Evolutionary conservation across 768 basidiomycete genomes (phyloP), one percentile per base, ranked within the genome.

Genomic region (Terana coerulea): DNA sequence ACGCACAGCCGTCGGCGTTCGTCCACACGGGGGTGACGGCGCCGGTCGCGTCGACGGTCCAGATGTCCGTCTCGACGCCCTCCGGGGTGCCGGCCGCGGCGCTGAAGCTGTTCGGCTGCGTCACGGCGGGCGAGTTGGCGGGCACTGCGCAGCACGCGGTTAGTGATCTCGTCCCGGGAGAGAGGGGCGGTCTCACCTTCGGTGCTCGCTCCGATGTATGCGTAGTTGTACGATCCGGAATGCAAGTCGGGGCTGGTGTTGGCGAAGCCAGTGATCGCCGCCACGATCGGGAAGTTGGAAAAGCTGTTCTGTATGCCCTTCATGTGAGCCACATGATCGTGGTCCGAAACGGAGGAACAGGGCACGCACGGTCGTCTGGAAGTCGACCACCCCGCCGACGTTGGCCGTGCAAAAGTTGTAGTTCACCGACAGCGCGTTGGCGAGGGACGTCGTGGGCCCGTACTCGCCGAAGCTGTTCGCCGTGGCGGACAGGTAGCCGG

Each of bases 1-100:
- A 50, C 31, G 41, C 53, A n/a, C 64, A 30, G 17, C 57, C 52
- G 52, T 61, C 57, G 12, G 48, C n/a, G 53, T 61, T 61, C 47
- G 51, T 31, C 61, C 61, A 61, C 45, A 11, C 6, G 34, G 54
- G 37, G 24, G 30, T 15, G 22, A 59, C 36, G 39, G 41, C 36
- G 11, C 47, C 43, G 34, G 8, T 39, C 24, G 34, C 34, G 49
- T 34, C 46, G 22, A 58, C 19, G 15, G 39, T 26, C 58, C 58
- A 61, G 37, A 59, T 43, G 17, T 52, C 49, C 47, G 56, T 58
- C 49, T 61, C 61, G 39, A 52, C 47, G 40, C 31, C 39, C 31
- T 34, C 52, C 26, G 30, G 1, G 17, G n/a, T 12, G 31, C 37
- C 48, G 17, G 49, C 41, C 7, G 56, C 47, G 30, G 37, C 46